phyloP scores from a whole-genome alignment of 1,284 basidiomycete species.

The Austroboletus novae-zelandiae region DNA sequence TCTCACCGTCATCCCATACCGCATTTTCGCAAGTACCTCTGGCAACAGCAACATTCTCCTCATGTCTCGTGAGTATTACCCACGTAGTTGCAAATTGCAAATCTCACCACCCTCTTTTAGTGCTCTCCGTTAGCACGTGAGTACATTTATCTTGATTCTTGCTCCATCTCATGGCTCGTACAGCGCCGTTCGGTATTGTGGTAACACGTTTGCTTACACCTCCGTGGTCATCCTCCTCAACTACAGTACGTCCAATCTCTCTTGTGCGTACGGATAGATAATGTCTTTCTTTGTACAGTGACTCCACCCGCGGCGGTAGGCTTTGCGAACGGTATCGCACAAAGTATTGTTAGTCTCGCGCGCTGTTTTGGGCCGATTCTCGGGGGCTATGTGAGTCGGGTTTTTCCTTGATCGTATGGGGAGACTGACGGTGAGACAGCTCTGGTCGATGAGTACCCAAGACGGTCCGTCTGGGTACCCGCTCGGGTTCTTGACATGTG shows the following conservation, averaged over 20 bases:
- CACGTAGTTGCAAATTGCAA: neutral
- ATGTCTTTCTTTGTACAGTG: conserved; percentile 44
- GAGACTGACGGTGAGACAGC: conserved; percentile 36
- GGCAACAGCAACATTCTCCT: conserved; percentile 65
- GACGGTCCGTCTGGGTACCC: conserved; percentile 69
- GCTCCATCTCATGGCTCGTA: conserved; percentile 6
- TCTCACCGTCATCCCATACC: conserved; percentile 68
- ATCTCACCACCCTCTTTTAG: conserved; percentile 35
- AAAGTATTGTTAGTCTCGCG: conserved; percentile 81
- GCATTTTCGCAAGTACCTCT: conserved; percentile 57
- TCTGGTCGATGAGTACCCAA: conserved; percentile 75
- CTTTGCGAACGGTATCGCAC: conserved; percentile 77
- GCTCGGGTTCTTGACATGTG: conserved; percentile 68
- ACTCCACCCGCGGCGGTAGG: conserved; percentile 75
- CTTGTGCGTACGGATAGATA: neutral
- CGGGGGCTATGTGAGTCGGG: conserved; percentile 65
- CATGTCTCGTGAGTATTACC: conserved; percentile 57
- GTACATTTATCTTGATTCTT: conserved; percentile 22
- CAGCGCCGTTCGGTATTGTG: conserved; percentile 74
- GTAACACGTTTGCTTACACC: conserved; percentile 75
- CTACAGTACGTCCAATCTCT: conserved; percentile 54
- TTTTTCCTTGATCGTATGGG: neutral
- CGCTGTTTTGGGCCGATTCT: conserved; percentile 75
- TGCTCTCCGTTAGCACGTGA: conserved; percentile 71
- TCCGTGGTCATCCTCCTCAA: conserved; percentile 76